A percentile compares a stretch with the other conserved stretches of the same genome.
These are phyloP conservation scores for Picea abies DNA, from an alignment of 83 land plant species.

Conservation along the genomic window DNA sequence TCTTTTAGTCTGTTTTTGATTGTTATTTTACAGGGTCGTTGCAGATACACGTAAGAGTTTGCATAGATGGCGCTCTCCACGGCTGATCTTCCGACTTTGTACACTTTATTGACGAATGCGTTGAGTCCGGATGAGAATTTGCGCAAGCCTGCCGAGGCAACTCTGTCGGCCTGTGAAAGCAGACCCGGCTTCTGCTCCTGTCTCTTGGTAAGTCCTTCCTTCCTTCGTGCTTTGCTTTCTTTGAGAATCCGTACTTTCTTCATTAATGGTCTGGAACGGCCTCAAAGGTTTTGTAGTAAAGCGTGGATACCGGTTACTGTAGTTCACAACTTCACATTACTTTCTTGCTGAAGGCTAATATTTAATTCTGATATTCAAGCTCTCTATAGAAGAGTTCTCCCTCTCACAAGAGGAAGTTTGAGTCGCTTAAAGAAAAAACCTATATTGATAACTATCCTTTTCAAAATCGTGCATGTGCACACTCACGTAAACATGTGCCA, in stretches of 20 bases:
- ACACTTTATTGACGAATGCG: slow-evolving; percentile 74
- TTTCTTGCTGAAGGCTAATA: not conserved
- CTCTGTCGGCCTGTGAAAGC: slow-evolving; percentile 77
- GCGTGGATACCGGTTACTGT: too few relatives aligned
- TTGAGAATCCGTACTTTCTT: not conserved
- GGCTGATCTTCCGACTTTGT: slow-evolving; percentile 79
- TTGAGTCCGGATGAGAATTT: slow-evolving; percentile 68
- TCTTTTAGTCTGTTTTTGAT: too few relatives aligned
- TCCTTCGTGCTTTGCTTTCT: not conserved
- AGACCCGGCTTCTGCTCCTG: slow-evolving; percentile 96
- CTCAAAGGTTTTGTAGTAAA: too few relatives aligned
- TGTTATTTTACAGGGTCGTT: too few relatives aligned
- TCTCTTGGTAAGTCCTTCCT: slow-evolving; percentile 64
- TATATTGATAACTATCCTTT: too few relatives aligned
- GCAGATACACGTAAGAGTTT: too few relatives aligned
- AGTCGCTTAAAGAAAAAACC: too few relatives aligned
- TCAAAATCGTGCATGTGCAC: too few relatives aligned
- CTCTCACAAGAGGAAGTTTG: too few relatives aligned
- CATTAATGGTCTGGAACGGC: not conserved
- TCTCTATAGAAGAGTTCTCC: too few relatives aligned
- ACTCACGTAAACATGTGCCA: too few relatives aligned
- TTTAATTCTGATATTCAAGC: not conserved
- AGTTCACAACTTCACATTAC: not conserved
- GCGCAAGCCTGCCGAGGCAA: slow-evolving; percentile 89
- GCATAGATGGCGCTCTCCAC: slow-evolving; percentile 74